Percentiles rank a stretch among this genome's conserved stretches.
Conservation (phyloP, 495 filamentous ascomycete genomes). For the Tricharina praecox region DNA sequence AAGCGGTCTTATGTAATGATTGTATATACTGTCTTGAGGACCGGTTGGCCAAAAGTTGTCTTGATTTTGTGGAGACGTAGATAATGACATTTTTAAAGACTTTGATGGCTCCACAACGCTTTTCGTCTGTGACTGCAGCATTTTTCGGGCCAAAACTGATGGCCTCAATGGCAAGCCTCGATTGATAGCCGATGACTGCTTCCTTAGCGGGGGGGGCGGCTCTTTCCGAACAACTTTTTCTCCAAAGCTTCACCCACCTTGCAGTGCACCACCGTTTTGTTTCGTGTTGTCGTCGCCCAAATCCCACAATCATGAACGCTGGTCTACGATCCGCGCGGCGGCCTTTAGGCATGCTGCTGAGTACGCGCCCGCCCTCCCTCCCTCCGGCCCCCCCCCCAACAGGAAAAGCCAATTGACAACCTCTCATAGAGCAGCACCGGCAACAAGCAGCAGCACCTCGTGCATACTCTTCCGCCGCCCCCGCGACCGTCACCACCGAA, state of each 20-base stretch:
- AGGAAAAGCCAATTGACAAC: conserved; percentile 2
- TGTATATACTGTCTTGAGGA: no score
- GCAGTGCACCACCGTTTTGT: no score
- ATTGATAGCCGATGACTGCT: not conserved
- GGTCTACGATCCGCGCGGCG: not conserved
- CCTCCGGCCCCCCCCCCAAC: not conserved
- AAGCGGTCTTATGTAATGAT: no score
- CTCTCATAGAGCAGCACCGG: conserved; percentile 1
- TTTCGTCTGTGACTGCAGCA: no score
- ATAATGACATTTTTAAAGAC: no score
- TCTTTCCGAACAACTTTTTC: not conserved
- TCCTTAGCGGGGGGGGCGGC: not conserved
- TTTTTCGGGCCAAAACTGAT: no score
- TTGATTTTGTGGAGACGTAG: no score
- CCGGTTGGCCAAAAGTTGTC: no score
- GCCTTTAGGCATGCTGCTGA: conserved; percentile 5
- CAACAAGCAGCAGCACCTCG: not conserved
- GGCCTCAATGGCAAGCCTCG: no score
- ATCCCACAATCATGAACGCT: conserved; percentile 7
- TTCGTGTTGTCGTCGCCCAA: no score
- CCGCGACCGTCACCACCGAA: not conserved
- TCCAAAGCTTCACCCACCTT: not conserved
- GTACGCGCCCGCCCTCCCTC: conserved; percentile 3
- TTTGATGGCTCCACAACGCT: no score
- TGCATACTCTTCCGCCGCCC: not conserved